Percentiles rank a stretch among this genome's conserved stretches.
Conservation (phyloP, 495 filamentous ascomycete genomes). For the Aspergillus taichungensis region DNA sequence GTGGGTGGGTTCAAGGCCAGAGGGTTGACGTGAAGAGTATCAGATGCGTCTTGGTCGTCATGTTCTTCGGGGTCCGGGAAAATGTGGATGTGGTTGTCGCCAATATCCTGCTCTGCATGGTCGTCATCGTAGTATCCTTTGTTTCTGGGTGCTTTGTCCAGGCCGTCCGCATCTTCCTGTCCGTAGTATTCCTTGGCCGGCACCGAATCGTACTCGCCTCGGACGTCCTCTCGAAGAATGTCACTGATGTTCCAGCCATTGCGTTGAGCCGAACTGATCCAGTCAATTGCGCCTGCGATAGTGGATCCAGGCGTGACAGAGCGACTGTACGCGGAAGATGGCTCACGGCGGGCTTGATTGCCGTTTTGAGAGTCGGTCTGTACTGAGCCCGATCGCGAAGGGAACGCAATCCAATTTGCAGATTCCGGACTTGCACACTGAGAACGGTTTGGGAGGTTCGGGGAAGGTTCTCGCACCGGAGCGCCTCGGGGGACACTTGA, state of each 20-base stretch:
- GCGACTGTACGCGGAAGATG: constrained; percentile 37
- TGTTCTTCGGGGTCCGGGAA: constrained; percentile 41
- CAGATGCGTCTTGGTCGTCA: constrained; percentile 24
- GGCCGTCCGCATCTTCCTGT: constrained; percentile 18
- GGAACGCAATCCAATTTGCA: constrained; percentile 53
- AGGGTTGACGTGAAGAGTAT: constrained; percentile 35
- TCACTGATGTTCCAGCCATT: constrained; percentile 23
- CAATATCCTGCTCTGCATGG: constrained; percentile 29
- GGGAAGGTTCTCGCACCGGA: constrained; percentile 24
- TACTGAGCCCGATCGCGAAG: constrained; percentile 45
- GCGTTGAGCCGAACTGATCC: constrained; percentile 28
- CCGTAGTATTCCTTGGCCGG: constrained; percentile 30
- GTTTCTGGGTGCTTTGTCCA: constrained; percentile 7
- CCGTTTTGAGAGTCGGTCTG: constrained; percentile 16
- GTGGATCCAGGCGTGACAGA: constrained; percentile 28
- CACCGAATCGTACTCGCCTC: constrained; percentile 36
- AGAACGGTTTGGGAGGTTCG: constrained; percentile 18
- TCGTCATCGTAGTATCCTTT: constrained; percentile 14
- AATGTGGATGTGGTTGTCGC: constrained; percentile 31
- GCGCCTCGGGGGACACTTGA: constrained; percentile 15
- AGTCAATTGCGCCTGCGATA: constrained; percentile 27
- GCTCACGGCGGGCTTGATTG: constrained; percentile 32
- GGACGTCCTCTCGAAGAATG: constrained; percentile 27
- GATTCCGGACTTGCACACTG: constrained; percentile 37
- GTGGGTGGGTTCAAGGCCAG: constrained; percentile 47